phyloP scores from a whole-genome alignment of 2,329 filamentous ascomycete species.

The Ambrosiella xylebori region DNA sequence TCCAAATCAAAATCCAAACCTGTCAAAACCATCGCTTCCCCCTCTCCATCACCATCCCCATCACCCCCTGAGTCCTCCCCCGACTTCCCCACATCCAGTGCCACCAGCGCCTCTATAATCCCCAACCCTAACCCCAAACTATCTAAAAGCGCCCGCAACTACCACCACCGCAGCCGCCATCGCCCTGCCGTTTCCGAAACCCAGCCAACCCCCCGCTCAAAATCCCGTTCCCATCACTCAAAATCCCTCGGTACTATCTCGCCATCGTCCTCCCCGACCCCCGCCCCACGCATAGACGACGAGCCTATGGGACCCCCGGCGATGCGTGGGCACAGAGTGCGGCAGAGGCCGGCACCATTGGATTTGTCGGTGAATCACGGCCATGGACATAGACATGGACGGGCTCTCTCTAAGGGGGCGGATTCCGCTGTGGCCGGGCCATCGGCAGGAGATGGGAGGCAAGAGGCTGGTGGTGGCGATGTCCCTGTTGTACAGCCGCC shows the following conservation, averaged over 20 bases:
- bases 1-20: not conserved
- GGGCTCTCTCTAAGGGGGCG: not conserved
- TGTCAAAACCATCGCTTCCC: too few species aligned
- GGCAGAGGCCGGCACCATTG: not conserved
- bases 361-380: not conserved
- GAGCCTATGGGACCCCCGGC: not conserved
- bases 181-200: too few species aligned
- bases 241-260: too few species aligned
- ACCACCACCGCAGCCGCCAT: too few species aligned
- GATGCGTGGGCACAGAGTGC: not conserved
- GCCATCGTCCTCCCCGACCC: not conserved
- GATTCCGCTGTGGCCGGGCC: not conserved
- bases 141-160: too few species aligned
- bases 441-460: too few species aligned
- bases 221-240: too few species aligned
- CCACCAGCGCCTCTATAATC: not conserved
- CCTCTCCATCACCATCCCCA: not conserved
- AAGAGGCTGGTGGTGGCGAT: not conserved
- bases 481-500: not conserved
- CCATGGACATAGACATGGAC: not conserved
- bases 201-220: too few species aligned
- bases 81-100: not conserved
- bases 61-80: not conserved
- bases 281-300: too few species aligned
- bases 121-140: too few species aligned